Percentiles rank a stretch among this genome's conserved stretches.
Conservation (phyloP, 345 rosid genomes). For the Jatropha curcas region DNA sequence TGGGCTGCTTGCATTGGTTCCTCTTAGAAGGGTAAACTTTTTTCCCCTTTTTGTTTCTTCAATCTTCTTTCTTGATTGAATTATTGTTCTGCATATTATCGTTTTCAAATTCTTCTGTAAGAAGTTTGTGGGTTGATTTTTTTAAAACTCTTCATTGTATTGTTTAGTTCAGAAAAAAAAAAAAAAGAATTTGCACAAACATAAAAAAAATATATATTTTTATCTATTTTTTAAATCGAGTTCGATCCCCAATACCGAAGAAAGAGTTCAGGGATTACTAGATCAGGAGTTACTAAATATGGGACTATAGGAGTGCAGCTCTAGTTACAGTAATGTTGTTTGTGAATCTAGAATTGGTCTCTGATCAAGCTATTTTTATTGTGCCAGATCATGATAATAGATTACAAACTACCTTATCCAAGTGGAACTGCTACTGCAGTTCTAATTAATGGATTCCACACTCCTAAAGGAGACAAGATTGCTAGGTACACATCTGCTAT, state of each 20-base stretch:
- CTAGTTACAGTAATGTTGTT: no score
- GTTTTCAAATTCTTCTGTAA: no score
- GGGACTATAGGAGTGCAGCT: no score
- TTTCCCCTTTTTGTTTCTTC: not conserved
- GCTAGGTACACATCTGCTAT: conserved; percentile 57
- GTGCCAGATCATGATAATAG: conserved; percentile 81
- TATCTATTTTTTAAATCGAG: no score
- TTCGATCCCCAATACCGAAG: no score
- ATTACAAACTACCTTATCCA: conserved; percentile 76
- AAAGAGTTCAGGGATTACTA: no score
- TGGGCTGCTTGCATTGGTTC: conserved; percentile 81
- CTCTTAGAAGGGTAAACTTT: conserved; percentile 71
- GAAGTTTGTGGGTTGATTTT: no score
- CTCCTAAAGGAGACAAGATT: conserved; percentile 63
- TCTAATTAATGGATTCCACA: conserved; percentile 85
- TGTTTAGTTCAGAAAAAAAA: no score
- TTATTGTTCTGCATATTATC: not conserved
- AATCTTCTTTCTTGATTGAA: not conserved
- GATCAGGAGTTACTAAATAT: no score
- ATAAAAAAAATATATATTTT: no score
- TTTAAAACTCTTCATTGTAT: no score
- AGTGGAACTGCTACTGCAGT: conserved; percentile 95
- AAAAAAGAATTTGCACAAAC: no score
- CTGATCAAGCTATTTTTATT: conserved; percentile 6
- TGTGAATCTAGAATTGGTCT: conserved; percentile 11